phyloP scores from a whole-genome alignment of 2,329 filamentous ascomycete species.

The Curvularia sp. region DNA sequence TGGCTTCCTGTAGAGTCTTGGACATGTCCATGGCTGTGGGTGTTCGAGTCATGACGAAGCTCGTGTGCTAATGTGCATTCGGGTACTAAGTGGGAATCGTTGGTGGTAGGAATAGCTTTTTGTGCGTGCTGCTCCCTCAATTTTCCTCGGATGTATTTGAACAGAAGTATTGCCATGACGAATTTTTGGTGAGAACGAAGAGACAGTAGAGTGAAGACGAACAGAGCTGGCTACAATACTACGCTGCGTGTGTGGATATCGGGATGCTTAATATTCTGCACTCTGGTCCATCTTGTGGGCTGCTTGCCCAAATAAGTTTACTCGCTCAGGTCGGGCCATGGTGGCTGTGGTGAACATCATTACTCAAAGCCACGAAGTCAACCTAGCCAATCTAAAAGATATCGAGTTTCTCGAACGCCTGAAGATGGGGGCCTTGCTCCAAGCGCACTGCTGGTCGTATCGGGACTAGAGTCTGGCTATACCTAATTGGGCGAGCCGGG shows the following conservation, averaged over 20 bases:
- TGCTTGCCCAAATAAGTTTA: slow-evolving; percentile 13
- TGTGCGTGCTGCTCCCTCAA: slow-evolving; percentile 30
- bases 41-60: neutral
- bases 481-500: slow-evolving; percentile 22
- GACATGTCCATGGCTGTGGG: neutral
- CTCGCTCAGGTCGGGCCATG: neutral
- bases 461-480: slow-evolving; percentile 3
- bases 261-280: slow-evolving; percentile 17
- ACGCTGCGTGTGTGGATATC: neutral
- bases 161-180: slow-evolving; percentile 38
- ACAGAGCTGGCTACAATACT: neutral
- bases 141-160: slow-evolving; percentile 38
- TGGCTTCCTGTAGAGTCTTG: slow-evolving; percentile 9
- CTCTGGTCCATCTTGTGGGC: slow-evolving; percentile 2
- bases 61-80: slow-evolving; percentile 12
- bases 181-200: neutral
- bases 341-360: slow-evolving; percentile 8
- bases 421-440: neutral
- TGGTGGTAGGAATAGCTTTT: slow-evolving; percentile 30
- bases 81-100: slow-evolving; percentile 36
- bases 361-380: neutral
- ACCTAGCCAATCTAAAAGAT: neutral
- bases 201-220: neutral
- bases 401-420: neutral
- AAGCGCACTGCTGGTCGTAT: neutral